These are phyloP conservation scores for Aspergillus fructus DNA, from an alignment of 2,329 filamentous ascomycete species.

Conservation along the genomic window DNA sequence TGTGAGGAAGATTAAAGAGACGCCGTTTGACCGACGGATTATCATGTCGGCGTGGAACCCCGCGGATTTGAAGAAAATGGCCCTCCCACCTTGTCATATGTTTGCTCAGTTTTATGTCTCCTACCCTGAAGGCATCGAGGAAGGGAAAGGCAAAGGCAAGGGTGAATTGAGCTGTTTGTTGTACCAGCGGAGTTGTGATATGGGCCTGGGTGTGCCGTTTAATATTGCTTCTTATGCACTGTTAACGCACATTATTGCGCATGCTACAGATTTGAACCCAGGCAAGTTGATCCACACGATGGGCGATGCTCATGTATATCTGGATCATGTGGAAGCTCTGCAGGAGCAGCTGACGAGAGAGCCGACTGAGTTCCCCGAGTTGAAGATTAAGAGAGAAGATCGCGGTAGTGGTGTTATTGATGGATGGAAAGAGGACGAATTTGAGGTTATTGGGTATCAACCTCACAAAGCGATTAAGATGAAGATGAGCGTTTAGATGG, in stretches of 20 bases:
- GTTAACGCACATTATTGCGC: conserved; percentile 91
- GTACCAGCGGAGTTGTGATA: conserved; percentile 93
- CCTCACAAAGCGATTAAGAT: conserved; percentile 91
- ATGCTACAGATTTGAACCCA: conserved; percentile 78
- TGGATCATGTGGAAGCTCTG: conserved; percentile 87
- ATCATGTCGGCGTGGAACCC: conserved; percentile 96
- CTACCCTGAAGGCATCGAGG: conserved; percentile 52
- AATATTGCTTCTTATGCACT: conserved; percentile 96
- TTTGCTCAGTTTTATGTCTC: conserved; percentile 95
- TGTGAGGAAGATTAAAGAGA: conserved; percentile 78
- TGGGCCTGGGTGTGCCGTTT: conserved; percentile 96
- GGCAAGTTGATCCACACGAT: conserved; percentile 91
- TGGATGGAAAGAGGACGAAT: conserved; percentile 85
- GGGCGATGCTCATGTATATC: conserved; percentile 97
- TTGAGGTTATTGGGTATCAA: conserved; percentile 82
- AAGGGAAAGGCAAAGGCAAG: not conserved
- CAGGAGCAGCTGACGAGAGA: conserved; percentile 76
- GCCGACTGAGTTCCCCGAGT: conserved; percentile 74
- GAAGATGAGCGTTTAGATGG: conserved; percentile 87
- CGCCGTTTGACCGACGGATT: conserved; percentile 85
- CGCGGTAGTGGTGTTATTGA: conserved; percentile 85
- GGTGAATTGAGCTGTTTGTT: conserved; percentile 76
- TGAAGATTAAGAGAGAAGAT: conserved; percentile 69
- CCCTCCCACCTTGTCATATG: conserved; percentile 92
- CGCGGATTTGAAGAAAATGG: conserved; percentile 80